Base-by-base conservation (phyloP, 371 early-diverging fungal genomes). In the Batkoa obscura region DNA sequence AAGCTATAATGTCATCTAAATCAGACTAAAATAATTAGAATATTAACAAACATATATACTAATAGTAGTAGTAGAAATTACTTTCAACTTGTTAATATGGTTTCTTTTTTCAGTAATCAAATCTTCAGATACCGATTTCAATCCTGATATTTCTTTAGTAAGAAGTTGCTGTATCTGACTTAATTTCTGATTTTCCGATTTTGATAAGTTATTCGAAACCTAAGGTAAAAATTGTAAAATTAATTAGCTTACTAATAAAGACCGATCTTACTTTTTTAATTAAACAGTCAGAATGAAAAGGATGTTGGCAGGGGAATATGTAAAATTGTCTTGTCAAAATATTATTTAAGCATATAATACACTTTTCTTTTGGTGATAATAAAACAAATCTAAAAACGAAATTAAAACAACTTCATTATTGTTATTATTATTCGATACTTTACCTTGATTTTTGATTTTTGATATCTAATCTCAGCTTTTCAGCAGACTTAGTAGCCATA, bases 241-340 rank as follows among this genome's bases (percentile, higher is more conserved):
- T 46, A 58, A 66, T 59, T 48, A 62, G 37, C 38, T 63, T 59
- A 35, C n/a, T 5, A 45, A 15, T 13, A 15, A 45, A n/a, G 5
- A n/a, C n/a, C 9, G 23, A 45, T 5, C 59, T 58, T 72, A 87
- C 80, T 59, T 69, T 66, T 46, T 76, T 68, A 23, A 84, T 79
- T 54, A 94, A 64, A 61, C 92, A 92, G 61, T 90, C 88, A 12
- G 84, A 74, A 64, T 94, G 94, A 73, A 90, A 93, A 13, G 82
- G 79, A 63, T 94, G 95, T 57, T 88, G 84, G 61, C 96, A 95
- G 0, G 94, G 94, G 61, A 94, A 96, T 32, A 90, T 79, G 56
- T 88, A 90, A 58, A 94, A 90, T 63, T 84, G 87, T 12, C 89
- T 74, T 3, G 81, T 79, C 64, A 91, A 66, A 38, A 93, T 67